Evolutionary conservation across 2,329 filamentous ascomycete genomes (phyloP).

Genomic region (Ophiocordyceps robertsii): DNA sequence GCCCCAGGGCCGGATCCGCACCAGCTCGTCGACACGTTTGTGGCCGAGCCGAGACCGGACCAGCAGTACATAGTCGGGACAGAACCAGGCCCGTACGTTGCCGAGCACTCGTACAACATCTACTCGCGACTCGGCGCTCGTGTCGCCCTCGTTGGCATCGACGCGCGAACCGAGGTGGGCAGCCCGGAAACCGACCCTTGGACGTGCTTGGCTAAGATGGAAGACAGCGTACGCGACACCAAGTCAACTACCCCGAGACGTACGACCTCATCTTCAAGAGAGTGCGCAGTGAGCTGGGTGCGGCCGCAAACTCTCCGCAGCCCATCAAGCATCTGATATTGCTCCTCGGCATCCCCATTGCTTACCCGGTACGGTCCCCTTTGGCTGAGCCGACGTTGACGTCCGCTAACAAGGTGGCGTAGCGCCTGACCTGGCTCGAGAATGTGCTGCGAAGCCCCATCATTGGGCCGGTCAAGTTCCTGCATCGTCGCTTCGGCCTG

Average conservation of each 20-base stretch:
- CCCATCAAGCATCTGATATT: constrained; percentile 83
- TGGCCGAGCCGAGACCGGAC: constrained; percentile 43
- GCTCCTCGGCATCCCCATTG: constrained; percentile 75
- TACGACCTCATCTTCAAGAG: constrained; percentile 75
- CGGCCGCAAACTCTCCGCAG: constrained; percentile 50
- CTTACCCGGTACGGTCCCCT: constrained; percentile 47
- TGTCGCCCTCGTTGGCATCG: constrained; percentile 75
- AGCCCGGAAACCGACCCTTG: neutral
- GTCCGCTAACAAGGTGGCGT: neutral
- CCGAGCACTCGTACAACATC: constrained; percentile 73
- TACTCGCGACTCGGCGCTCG: constrained; percentile 73
- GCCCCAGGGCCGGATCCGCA: constrained; percentile 50
- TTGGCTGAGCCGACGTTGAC: neutral
- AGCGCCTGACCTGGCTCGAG: constrained; percentile 90
- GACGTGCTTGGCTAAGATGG: neutral
- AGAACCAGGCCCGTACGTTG: constrained; percentile 79
- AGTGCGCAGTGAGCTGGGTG: constrained; percentile 58
- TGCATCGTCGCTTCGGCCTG: constrained; percentile 83
- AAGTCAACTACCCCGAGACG: constrained; percentile 88
- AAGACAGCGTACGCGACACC: constrained; percentile 63
- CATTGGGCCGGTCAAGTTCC: constrained; percentile 75
- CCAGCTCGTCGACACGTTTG: constrained; percentile 64
- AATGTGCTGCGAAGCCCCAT: constrained; percentile 79
- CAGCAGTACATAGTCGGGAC: constrained; percentile 66
- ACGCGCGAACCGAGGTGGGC: constrained; percentile 70